Conservation (phyloP, 2,329 filamentous ascomycete genomes). For the Pseudogymnoascus sp. region DNA sequence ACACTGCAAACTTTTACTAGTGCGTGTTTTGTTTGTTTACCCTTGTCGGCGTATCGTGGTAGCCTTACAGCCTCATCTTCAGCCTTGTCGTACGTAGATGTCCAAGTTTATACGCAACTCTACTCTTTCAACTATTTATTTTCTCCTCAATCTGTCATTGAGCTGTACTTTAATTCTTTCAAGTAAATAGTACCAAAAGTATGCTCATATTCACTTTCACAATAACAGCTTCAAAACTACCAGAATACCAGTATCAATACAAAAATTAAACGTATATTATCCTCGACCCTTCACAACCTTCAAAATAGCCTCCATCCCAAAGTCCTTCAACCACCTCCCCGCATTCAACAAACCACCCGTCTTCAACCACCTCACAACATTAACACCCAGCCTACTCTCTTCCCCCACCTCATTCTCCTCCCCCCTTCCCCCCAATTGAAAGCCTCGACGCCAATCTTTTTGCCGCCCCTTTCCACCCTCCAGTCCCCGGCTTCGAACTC, state of each 20-base stretch:
- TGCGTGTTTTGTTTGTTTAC: neutral
- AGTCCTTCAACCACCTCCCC: neutral
- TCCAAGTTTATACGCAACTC: neutral
- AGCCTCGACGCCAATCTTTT: neutral
- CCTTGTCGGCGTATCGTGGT: neutral
- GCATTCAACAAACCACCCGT: neutral
- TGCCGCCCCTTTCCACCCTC: neutral
- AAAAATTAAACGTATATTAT: neutral
- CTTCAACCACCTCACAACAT: neutral
- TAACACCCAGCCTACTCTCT: neutral
- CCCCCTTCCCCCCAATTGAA: neutral
- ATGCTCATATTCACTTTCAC: neutral
- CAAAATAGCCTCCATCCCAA: neutral
- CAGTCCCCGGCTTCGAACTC: neutral
- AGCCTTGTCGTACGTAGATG: neutral
- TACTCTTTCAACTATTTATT: neutral
- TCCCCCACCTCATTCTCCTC: neutral
- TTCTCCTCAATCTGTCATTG: too few species aligned
- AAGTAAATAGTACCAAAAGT: neutral
- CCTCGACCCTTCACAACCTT: neutral
- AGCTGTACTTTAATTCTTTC: too few species aligned
- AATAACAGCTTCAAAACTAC: neutral
- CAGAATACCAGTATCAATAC: neutral
- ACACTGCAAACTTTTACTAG: constrained; percentile 6
- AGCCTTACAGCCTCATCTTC: neutral